These are phyloP conservation scores for Suhomyces choctaworum DNA, from an alignment of 1,139 yeast genomes.

Conservation along the genomic window DNA sequence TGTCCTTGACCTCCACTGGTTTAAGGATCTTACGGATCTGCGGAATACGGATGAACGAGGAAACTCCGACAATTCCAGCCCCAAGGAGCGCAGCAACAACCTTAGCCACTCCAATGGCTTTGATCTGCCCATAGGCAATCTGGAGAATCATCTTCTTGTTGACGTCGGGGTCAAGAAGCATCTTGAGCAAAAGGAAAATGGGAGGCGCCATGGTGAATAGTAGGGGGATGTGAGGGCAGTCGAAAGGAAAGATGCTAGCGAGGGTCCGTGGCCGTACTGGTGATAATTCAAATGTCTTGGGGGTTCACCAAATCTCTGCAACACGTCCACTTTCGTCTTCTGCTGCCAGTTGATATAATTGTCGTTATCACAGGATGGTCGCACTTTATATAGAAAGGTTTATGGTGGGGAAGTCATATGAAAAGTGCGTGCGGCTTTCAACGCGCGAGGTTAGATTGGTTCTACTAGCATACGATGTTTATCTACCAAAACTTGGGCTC, in stretches of 20 bases:
- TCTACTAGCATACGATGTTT: no score
- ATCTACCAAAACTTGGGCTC: no score
- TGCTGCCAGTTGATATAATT: no score
- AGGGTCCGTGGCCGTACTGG: constrained; percentile 3
- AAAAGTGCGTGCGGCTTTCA: no score
- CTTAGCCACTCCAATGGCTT: constrained; percentile 39
- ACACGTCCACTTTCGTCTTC: no score
- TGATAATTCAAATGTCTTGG: background rate
- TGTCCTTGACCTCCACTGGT: constrained; percentile 29
- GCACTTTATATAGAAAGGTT: no score
- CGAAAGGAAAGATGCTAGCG: no score
- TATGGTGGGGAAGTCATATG: no score
- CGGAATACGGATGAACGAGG: constrained; percentile 45
- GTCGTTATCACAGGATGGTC: no score
- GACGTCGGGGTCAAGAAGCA: constrained; percentile 42
- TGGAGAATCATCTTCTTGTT: constrained; percentile 43
- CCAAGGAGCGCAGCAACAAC: constrained; percentile 38
- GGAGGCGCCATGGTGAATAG: constrained; percentile 14
- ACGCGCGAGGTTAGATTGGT: no score
- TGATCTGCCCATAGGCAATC: constrained; percentile 39
- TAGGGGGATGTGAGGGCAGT: background rate
- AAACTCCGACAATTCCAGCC: constrained; percentile 39
- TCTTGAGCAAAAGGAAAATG: constrained; percentile 24
- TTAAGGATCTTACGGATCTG: constrained; percentile 41
- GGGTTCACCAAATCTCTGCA: no score